phyloP scores from a whole-genome alignment of 352 stramenopile genomes.

The Phytopythium chamaehyphon region DNA sequence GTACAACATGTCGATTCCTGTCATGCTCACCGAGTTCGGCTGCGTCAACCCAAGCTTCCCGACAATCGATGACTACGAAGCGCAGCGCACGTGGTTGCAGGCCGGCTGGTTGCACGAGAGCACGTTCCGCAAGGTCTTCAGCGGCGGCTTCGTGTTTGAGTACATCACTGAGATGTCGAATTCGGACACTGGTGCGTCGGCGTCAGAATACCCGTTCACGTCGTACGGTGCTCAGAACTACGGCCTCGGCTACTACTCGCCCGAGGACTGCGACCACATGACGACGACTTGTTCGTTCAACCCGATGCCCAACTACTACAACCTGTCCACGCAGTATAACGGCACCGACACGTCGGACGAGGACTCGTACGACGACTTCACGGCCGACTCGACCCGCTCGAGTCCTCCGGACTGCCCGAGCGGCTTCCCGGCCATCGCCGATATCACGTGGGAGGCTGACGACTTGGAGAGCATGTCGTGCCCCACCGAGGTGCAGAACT shows the following conservation, averaged over 20 bases:
- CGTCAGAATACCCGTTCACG: constrained; percentile 68
- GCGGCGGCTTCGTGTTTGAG: constrained; percentile 76
- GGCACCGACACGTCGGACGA: constrained; percentile 33
- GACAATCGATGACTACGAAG: constrained; percentile 50
- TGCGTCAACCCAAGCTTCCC: constrained; percentile 63
- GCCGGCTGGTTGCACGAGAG: constrained; percentile 48
- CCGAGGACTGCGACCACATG: constrained; percentile 61
- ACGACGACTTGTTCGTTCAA: constrained; percentile 56
- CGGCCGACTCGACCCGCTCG: constrained; percentile 15
- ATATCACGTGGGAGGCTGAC: constrained; percentile 29
- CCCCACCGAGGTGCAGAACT: constrained; percentile 28
- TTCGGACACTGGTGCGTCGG: constrained; percentile 19
- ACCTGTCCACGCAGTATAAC: constrained; percentile 54
- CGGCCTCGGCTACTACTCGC: constrained; percentile 81
- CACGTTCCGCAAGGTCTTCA: constrained; percentile 50
- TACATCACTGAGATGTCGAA: constrained; percentile 78
- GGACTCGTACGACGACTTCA: constrained; percentile 24
- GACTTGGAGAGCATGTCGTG: constrained; percentile 23
- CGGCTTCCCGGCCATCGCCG: constrained; percentile 20
- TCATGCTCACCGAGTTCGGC: constrained; percentile 82
- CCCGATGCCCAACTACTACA: constrained; percentile 76
- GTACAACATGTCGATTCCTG: constrained; percentile 66
- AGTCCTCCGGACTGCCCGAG: constrained; percentile 21
- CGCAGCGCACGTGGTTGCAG: constrained; percentile 62
- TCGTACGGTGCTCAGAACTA: constrained; percentile 76